phyloP scores from a whole-genome alignment of 2,329 filamentous ascomycete species.

The Pestalotiopsis sp. region DNA sequence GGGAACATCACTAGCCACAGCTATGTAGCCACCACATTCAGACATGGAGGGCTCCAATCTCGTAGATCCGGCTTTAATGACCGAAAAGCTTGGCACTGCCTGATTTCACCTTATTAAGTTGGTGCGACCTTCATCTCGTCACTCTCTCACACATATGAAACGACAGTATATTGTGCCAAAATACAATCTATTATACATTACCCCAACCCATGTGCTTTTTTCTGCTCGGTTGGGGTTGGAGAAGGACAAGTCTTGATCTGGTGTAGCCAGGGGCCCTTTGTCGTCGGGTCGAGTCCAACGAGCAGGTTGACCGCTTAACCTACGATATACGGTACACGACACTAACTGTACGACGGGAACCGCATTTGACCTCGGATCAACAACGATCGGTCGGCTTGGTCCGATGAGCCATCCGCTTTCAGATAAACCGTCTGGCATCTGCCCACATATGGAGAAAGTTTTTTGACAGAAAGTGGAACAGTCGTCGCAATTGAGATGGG shows the following conservation, averaged over 20 bases:
- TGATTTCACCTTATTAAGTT: slow-evolving; percentile 6
- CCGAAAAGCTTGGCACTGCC: slow-evolving; percentile 8
- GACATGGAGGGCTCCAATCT: slow-evolving; percentile 3
- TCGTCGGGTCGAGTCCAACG: neutral
- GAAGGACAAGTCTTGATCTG: too few relatives aligned
- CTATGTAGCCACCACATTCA: neutral
- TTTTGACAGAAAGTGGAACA: slow-evolving; percentile 7
- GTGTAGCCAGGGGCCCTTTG: neutral
- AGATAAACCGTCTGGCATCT: slow-evolving; percentile 2
- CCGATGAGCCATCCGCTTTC: neutral
- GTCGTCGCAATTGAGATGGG: slow-evolving; percentile 7
- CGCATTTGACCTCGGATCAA: neutral
- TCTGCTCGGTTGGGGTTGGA: neutral
- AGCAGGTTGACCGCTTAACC: neutral
- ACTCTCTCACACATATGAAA: slow-evolving; percentile 7
- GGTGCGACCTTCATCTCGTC: slow-evolving; percentile 8
- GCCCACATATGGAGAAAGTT: slow-evolving; percentile 1
- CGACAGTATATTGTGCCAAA: neutral
- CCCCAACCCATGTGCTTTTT: neutral
- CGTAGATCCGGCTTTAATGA: slow-evolving; percentile 9
- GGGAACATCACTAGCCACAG: slow-evolving; percentile 3
- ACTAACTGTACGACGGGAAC: neutral
- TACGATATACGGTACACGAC: neutral
- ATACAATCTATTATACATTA: neutral
- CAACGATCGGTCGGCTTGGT: neutral